Evolutionary conservation across 345 rosid species (phyloP), one percentile per base, ranked within the genome.

Genomic region (Atalantia buxifolia): DNA sequence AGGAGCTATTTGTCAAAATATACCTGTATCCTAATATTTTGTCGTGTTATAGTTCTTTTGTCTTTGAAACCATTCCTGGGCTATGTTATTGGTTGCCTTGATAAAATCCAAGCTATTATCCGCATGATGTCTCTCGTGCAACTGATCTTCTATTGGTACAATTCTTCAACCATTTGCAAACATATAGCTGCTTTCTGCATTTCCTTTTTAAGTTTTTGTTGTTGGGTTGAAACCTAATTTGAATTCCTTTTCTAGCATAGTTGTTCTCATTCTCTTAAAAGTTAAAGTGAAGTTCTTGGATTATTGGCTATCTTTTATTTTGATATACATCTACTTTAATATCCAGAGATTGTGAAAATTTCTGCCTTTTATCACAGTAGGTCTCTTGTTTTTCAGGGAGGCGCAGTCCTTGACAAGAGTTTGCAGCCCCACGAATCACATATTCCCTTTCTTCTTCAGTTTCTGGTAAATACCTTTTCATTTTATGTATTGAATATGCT

Each of bases 371-470:
- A 28, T 27, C 9, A 30, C 33, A 22, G 61, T 19, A 61, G 38
- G 21, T 6, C 9, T 38, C 35, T 69, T 73, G 40, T 77, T 78
- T 82, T 78, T 25, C 86, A 95, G 99, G 90, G 78, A 76, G 98
- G 99, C 66, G 90, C 90, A 56, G 86, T 91, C 82, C 84, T 92
- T 80, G 93, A 89, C 56, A 90, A 86, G 89, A 80, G 87, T 77
- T 81, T 93, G 84, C 98, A 94, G 89, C 98, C 99, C 63, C 90
- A 92, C 81, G 99, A 95, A 86, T 90, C 99, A 9, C 99, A 95
- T 80, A 88, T 94, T 78, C 97, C 98, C 69, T 95, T 87, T 81
- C 72, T 95, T 80, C 98, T 95, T 77, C 99, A 95, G 81, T 92
- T 95, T 91, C 70, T 92, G 94, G 98, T 95, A 89, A 85, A 31